Percentiles rank a stretch among this genome's conserved stretches.
phyloP scores from a whole-genome alignment of 345 rosid genomes.

The Hibiscus trionum region DNA sequence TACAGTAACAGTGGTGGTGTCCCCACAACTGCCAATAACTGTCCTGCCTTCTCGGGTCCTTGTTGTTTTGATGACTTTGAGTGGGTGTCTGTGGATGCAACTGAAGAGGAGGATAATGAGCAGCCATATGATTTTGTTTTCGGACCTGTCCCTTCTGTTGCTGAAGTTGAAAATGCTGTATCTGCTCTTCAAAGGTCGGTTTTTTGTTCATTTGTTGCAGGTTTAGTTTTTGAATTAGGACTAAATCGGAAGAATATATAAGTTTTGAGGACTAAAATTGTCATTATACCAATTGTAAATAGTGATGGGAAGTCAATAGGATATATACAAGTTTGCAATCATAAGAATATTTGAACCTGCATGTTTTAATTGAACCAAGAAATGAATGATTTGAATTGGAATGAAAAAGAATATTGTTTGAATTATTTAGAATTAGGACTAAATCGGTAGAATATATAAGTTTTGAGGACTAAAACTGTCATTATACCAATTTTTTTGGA shows the following conservation, averaged over 20 bases:
- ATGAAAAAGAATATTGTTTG: too few relatives aligned
- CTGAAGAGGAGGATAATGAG: conserved; percentile 19
- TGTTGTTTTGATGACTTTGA: conserved; percentile 48
- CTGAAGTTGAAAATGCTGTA: conserved; percentile 67
- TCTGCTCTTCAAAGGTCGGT: conserved; percentile 67
- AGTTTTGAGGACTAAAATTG: too few relatives aligned
- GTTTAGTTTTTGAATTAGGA: not conserved
- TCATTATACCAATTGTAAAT: too few relatives aligned
- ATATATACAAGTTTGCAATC: too few relatives aligned
- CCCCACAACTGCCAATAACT: conserved; percentile 23
- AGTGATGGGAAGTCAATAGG: too few relatives aligned
- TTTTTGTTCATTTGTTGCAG: not conserved
- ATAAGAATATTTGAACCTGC: too few relatives aligned
- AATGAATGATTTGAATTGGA: not conserved
- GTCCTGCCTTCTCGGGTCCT: conserved; percentile 18
- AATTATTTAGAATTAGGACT: too few relatives aligned
- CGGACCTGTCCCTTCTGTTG: conserved; percentile 59
- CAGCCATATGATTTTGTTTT: conserved; percentile 18
- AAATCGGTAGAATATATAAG: not conserved
- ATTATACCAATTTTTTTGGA: not conserved
- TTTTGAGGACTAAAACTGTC: not conserved
- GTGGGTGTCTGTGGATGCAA: conserved; percentile 36
- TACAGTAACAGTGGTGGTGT: conserved; percentile 16
- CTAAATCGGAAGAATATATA: too few relatives aligned
- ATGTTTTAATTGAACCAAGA: not conserved